Percentiles rank a stretch among this genome's conserved stretches.
Conservation (phyloP, 306 rosid genomes). For the Sindora glabra region DNA sequence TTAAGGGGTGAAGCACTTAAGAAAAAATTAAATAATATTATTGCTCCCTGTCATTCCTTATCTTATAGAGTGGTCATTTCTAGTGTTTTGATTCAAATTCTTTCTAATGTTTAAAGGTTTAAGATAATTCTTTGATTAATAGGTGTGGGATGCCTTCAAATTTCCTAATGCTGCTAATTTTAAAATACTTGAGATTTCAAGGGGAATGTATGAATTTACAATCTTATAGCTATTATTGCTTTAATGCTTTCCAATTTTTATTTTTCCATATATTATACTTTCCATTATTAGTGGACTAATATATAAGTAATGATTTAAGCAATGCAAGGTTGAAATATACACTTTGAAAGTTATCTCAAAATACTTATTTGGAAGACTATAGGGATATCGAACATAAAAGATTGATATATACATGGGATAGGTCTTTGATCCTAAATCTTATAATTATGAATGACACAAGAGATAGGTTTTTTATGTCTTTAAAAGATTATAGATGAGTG, state of each 20-base stretch:
- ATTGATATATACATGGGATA: neutral
- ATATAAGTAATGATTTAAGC: neutral
- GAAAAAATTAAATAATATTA: slow-evolving; percentile 38
- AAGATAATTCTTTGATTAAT: neutral
- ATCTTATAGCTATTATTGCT: neutral
- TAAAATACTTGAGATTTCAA: slow-evolving; percentile 46
- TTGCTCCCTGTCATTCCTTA: slow-evolving; percentile 48
- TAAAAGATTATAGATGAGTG: too few relatives aligned
- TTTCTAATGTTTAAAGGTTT: neutral
- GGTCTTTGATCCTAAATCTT: neutral
- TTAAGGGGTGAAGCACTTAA: slow-evolving; percentile 41
- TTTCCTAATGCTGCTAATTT: slow-evolving; percentile 68
- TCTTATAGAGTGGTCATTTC: slow-evolving; percentile 42
- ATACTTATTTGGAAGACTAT: slow-evolving; percentile 49
- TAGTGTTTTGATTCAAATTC: neutral
- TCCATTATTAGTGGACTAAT: slow-evolving; percentile 1
- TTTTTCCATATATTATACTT: neutral
- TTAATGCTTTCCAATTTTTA: neutral
- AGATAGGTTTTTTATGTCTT: neutral
- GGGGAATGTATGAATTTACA: slow-evolving; percentile 32
- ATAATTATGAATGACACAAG: neutral
- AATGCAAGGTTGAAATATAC: slow-evolving; percentile 59
- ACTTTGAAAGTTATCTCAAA: slow-evolving; percentile 58
- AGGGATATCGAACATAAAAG: slow-evolving; percentile 13
- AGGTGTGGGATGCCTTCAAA: slow-evolving; percentile 79